phyloP scores from a whole-genome alignment of 208 protist genomes.

The Leishmania mexicana region DNA sequence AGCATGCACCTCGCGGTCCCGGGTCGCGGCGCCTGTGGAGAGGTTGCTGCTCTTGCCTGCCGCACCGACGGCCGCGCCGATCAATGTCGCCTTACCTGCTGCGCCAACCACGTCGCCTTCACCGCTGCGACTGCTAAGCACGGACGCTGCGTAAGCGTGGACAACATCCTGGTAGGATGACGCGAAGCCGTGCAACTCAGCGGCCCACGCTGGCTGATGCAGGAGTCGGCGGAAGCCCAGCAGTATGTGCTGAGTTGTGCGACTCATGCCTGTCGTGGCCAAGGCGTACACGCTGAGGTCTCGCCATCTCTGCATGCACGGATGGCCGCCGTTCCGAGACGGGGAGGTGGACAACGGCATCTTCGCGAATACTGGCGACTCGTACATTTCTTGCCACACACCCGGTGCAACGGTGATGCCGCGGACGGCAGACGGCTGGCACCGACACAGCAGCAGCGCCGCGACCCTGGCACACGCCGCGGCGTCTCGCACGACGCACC shows the following conservation, averaged over 20 bases:
- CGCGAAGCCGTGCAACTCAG: slow-evolving; percentile 33
- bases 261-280: slow-evolving; percentile 34
- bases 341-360: slow-evolving; percentile 4
- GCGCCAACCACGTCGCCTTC: background rate
- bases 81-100: background rate
- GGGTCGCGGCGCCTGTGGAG: background rate
- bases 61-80: background rate
- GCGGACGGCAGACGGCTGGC: slow-evolving; percentile 23
- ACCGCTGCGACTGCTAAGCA: slow-evolving; percentile 2
- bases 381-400: slow-evolving; percentile 27
- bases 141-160: slow-evolving; percentile 18
- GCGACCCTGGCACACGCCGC: slow-evolving; percentile 33
- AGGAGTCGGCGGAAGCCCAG: slow-evolving; percentile 33
- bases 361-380: slow-evolving; percentile 29
- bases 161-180: slow-evolving; percentile 24
- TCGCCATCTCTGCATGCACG: slow-evolving; percentile 24
- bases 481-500: slow-evolving; percentile 25
- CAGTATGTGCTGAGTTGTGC: slow-evolving; percentile 33
- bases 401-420: background rate
- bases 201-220: slow-evolving; percentile 31
- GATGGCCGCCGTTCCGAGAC: slow-evolving; percentile 9
- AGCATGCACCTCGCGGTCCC: slow-evolving; percentile 14
- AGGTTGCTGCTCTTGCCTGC: background rate
- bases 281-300: slow-evolving; percentile 30
- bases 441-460: slow-evolving; percentile 43